Evolutionary conservation across 176 grass and related monocot genomes (phyloP).

Genomic region (Hordeum vulgare): MorexV3_pseudomolecules_assembly NC_058523.1:358744283-358744782

Average conservation of each 20-base stretch:
- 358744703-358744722: conserved; percentile 53
- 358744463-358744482: conserved; percentile 88
- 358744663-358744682: conserved; percentile 71
- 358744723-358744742: conserved; percentile 40
- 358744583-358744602: conserved; percentile 82
- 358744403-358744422: conserved; percentile 3
- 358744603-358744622: conserved; percentile 79
- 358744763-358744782: conserved; percentile 92
- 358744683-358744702: conserved; percentile 65
- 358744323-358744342: conserved; percentile 67
- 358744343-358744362: conserved; percentile 96
- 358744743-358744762: conserved; percentile 91
- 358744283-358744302: conserved; percentile 88
- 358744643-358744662: conserved; percentile 49
- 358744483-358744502: conserved; percentile 58
- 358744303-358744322: conserved; percentile 61
- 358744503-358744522: conserved; percentile 85
- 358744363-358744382: conserved; percentile 59
- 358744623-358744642: conserved; percentile 89
- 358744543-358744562: conserved; percentile 43
- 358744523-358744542: conserved; percentile 48
- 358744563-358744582: conserved; percentile 83
- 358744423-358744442: conserved; percentile 18
- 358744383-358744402: conserved; percentile 10
- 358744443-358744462: conserved; percentile 77